Conservation (phyloP, 495 filamentous ascomycete genomes). For the Wilcoxina mikolae region DNA sequence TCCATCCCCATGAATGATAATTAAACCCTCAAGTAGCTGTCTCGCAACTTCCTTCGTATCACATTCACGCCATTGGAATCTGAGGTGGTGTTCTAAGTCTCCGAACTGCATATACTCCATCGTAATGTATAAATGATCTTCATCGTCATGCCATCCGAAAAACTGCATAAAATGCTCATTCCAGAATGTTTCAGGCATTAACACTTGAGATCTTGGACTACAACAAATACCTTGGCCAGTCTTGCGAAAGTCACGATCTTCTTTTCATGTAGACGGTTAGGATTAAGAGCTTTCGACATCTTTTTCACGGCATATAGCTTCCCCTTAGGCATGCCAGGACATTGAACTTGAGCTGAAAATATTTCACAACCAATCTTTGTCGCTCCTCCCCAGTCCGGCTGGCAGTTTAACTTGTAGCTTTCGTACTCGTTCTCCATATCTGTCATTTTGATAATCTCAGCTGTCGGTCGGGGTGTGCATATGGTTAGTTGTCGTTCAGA, state of each 20-base stretch:
- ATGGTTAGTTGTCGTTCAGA: too few species aligned
- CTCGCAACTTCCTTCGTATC: neutral
- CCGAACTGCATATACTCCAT: constrained; percentile 10
- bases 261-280: neutral
- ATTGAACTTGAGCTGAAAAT: neutral
- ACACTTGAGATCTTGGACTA: neutral
- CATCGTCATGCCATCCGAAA: constrained; percentile 7
- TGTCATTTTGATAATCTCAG: too few species aligned
- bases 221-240: neutral
- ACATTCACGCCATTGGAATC: neutral
- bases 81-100: constrained; percentile 2
- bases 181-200: neutral
- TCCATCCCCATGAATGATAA: neutral
- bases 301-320: constrained; percentile 1
- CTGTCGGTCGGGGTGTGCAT: too few species aligned
- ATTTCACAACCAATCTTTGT: neutral
- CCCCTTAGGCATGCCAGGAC: neutral
- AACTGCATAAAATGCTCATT: constrained; percentile 8
- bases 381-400: too few species aligned
- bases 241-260: neutral
- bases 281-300: neutral
- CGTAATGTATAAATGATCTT: constrained; percentile 8
- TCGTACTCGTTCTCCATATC: too few species aligned
- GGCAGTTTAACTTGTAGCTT: too few species aligned
- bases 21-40: constrained; percentile 1